phyloP scores from a whole-genome alignment of 139 green algal species.

The Yamagishiella unicocca region DNA sequence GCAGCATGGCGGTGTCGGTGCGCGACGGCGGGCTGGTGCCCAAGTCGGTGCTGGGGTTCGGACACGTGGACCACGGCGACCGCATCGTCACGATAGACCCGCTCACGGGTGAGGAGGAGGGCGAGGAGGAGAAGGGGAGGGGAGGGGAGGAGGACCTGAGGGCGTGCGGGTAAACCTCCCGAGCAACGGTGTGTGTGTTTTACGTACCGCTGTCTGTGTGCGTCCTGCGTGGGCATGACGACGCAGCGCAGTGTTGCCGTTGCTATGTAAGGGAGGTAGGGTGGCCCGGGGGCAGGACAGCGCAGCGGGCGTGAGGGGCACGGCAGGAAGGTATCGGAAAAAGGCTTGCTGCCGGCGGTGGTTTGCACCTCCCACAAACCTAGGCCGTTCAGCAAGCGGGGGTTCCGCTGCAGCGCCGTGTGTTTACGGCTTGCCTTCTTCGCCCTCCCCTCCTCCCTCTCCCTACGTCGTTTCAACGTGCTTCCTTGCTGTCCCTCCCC shows the following conservation, averaged over 20 bases:
- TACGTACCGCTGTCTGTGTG: too few relatives aligned
- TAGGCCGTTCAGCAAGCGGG: not conserved
- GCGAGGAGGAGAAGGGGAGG: not conserved
- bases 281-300: not conserved
- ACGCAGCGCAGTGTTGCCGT: too few relatives aligned
- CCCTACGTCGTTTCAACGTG: too few relatives aligned
- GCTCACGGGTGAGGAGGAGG: conserved; percentile 8
- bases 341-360: too few relatives aligned
- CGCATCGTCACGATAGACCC: conserved; percentile 44
- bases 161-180: too few relatives aligned
- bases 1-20: conserved; percentile 38
- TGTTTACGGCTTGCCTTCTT: not conserved
- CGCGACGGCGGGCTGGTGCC: conserved; percentile 21
- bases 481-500: not conserved
- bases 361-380: too few relatives aligned
- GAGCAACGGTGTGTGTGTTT: too few relatives aligned
- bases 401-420: not conserved
- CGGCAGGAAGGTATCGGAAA: too few relatives aligned
- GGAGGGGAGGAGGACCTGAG: not conserved
- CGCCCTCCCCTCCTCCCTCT: not conserved
- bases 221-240: too few relatives aligned
- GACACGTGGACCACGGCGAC: conserved; percentile 25
- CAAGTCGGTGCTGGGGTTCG: not conserved
- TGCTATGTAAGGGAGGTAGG: too few relatives aligned
- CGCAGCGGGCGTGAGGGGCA: not conserved